These are phyloP conservation scores for Ophioceras dolichostomum DNA, from an alignment of 2,329 filamentous ascomycete genomes.

Conservation along the genomic window DNA sequence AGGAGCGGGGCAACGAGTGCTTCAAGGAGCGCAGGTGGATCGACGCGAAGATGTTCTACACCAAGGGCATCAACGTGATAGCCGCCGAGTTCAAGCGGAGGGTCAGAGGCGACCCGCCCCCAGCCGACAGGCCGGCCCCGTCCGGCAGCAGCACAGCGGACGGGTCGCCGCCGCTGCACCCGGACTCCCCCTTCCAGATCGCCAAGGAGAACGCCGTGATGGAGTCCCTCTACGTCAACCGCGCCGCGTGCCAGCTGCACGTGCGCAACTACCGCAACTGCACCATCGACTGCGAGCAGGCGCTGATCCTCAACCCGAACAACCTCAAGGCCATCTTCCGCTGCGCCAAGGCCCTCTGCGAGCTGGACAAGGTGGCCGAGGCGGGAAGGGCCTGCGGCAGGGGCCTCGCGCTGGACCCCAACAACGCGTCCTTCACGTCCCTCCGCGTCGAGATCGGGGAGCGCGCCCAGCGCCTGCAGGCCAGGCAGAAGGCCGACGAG, in stretches of 20 bases:
- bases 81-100: conserved; percentile 48
- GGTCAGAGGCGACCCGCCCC: conserved; percentile 19
- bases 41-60: conserved; percentile 87
- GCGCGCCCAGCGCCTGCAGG: conserved; percentile 41
- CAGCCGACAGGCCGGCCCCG: background rate
- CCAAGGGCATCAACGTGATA: conserved; percentile 68
- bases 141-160: background rate
- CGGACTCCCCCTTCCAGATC: conserved; percentile 45
- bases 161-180: conserved; percentile 21
- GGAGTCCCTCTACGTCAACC: conserved; percentile 73
- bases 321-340: conserved; percentile 92
- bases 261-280: conserved; percentile 80
- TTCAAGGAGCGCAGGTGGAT: conserved; percentile 62
- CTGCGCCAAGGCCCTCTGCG: conserved; percentile 64
- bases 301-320: conserved; percentile 62
- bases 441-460: conserved; percentile 45
- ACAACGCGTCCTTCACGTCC: conserved; percentile 53
- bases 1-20: conserved; percentile 83
- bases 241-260: conserved; percentile 80
- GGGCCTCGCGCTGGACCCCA: conserved; percentile 59
- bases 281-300: conserved; percentile 71
- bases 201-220: conserved; percentile 50
- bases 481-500: conserved; percentile 38
- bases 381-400: conserved; percentile 67
- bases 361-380: conserved; percentile 66